Conservation (phyloP, 2,329 filamentous ascomycete genomes). For the Calonectria ilicicola region DNA sequence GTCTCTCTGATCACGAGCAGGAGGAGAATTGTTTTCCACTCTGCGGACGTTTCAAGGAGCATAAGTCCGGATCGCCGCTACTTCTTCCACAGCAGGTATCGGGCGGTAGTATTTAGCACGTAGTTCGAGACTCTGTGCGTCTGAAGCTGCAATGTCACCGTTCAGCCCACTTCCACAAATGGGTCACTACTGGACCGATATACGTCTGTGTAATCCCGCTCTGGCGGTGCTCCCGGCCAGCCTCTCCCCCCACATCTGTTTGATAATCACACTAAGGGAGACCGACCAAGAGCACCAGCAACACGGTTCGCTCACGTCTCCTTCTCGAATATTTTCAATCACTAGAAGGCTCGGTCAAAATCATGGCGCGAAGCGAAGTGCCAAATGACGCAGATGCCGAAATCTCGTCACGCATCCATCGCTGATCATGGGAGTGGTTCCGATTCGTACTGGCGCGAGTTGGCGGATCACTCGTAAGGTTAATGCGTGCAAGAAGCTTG, state of each 20-base stretch:
- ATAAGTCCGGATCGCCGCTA: neutral
- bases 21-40: neutral
- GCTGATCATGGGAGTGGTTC: constrained; percentile 37
- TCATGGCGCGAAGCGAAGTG: constrained; percentile 8
- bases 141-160: neutral
- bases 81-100: neutral
- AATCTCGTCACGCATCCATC: constrained; percentile 25
- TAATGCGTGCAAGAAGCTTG: constrained; percentile 27
- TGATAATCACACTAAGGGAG: neutral
- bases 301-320: neutral
- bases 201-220: neutral
- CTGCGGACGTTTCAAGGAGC: neutral
- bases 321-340: neutral
- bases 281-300: neutral
- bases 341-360: neutral
- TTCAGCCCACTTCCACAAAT: neutral
- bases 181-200: neutral
- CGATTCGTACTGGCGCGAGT: constrained; percentile 36
- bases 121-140: neutral
- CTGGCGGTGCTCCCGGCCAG: neutral
- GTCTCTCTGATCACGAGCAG: neutral
- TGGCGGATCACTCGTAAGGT: constrained; percentile 33
- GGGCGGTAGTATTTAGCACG: neutral
- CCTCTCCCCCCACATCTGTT: neutral
- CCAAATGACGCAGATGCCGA: constrained; percentile 27